Percentiles rank a stretch among this genome's conserved stretches.
These are phyloP conservation scores for Crepidotus variabilis DNA, from an alignment of 768 basidiomycete species.

Conservation along the genomic window DNA sequence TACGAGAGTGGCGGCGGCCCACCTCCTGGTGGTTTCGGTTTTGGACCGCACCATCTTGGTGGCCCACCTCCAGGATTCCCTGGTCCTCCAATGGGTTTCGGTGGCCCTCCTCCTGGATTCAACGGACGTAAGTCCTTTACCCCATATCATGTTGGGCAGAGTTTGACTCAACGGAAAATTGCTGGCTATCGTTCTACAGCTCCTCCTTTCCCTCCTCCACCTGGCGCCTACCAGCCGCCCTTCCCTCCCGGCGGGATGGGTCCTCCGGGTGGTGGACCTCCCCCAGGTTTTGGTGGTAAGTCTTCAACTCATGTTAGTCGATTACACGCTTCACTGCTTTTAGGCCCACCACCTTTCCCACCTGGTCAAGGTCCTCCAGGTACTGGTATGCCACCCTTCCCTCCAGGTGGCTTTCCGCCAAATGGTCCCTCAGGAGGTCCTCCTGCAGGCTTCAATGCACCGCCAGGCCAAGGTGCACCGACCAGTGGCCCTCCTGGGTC, in stretches of 20 bases:
- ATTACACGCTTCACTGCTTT: not conserved
- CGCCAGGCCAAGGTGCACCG: conserved; percentile 18
- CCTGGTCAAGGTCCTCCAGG: conserved; percentile 38
- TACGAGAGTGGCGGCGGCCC: conserved; percentile 81
- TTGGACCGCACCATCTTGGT: conserved; percentile 76
- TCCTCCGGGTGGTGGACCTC: conserved; percentile 39
- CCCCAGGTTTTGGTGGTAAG: conserved; percentile 26
- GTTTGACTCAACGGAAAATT: too few relatives aligned
- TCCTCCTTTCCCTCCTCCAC: not conserved
- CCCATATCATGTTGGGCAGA: not conserved
- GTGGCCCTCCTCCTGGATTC: conserved; percentile 51
- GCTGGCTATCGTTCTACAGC: too few relatives aligned
- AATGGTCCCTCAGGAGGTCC: conserved; percentile 7
- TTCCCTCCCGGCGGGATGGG: conserved; percentile 63
- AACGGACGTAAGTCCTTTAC: conserved; percentile 42
- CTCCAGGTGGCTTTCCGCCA: conserved; percentile 32
- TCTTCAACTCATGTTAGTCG: not conserved
- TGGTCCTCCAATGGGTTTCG: conserved; percentile 47
- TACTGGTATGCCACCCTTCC: conserved; percentile 43
- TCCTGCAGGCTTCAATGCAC: conserved; percentile 25
- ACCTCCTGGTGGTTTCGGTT: conserved; percentile 84
- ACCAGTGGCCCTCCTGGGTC: conserved; percentile 26
- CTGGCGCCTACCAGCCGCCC: conserved; percentile 41
- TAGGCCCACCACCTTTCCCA: conserved; percentile 50
- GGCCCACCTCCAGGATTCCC: conserved; percentile 27